Base-by-base conservation (phyloP, 2,329 filamentous ascomycete species). In the Pestalotiopsis sp. region DNA sequence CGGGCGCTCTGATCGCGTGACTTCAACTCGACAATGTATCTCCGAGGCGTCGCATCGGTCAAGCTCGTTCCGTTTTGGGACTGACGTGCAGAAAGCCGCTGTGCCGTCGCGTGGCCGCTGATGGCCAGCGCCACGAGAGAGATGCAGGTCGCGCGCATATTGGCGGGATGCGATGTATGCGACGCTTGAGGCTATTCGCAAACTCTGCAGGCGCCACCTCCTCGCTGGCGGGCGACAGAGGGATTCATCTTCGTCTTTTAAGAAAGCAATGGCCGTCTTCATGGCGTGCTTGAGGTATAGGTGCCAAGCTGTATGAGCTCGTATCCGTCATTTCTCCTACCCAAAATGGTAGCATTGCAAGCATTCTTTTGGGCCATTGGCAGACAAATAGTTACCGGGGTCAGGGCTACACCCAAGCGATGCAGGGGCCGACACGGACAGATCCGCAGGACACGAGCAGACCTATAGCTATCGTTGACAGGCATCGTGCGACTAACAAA, bases 11-110 rank as follows among this genome's bases (percentile, higher is more conserved):
- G 71, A 6, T 64, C 63, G 41, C 69, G 74, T 58, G 72, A 72
- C 67, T 71, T 72, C 31, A 74, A 63, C 65, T 75, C 74, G 38
- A 75, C 70, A 49, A 75, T 74, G 66, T 72, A 75, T 45, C 74
- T 71, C 45, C 70, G 69, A 3, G 73, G 72, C 14, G 69, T 72
- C 6, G 64, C 69, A 56, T 70, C 68, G 68, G 31, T 68, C 23
- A 63, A 64, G 17, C 36, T 36, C 14, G 64, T 64, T 9, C 20
- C 36, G 25, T 66, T 62, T 13, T 60, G 23, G 4, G 66, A n/a
- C 23, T 45, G 66, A 25, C 66, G 66, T 39, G 31, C 14, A 23
- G 56, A 56, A 11, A 60, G 52, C 5, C 17, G 36, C 14, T 31
- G 27, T 23, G 64, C 36, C n/a, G 56, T 45, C 11, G 64, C 56